These are phyloP conservation scores for Candida rishiriensis DNA, from an alignment of 805 yeast species.

Conservation along the genomic window DNA sequence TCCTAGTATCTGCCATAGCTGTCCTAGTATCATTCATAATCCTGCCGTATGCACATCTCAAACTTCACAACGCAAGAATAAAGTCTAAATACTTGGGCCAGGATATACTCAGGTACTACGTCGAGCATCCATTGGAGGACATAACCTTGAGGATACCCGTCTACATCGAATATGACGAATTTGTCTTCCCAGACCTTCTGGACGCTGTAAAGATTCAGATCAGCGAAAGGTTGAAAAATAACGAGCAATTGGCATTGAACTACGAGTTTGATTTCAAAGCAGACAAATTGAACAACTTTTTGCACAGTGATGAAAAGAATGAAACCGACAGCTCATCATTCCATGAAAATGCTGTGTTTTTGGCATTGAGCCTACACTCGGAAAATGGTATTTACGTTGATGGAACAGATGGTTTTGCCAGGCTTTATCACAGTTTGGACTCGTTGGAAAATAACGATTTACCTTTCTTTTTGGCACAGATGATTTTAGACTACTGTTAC, in stretches of 20 bases:
- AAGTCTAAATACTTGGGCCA: slow-evolving; percentile 9
- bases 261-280: slow-evolving; percentile 19
- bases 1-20: no score
- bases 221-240: slow-evolving; percentile 33
- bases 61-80: slow-evolving; percentile 2
- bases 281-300: slow-evolving; percentile 8
- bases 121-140: slow-evolving; percentile 38
- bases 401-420: slow-evolving; percentile 19
- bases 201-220: slow-evolving; percentile 49
- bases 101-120: slow-evolving; percentile 14
- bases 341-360: slow-evolving; percentile 15
- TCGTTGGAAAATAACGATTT: slow-evolving; percentile 44
- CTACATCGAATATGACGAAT: slow-evolving; percentile 37
- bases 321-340: slow-evolving; percentile 4
- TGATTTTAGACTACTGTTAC: slow-evolving; percentile 28
- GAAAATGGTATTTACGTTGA: slow-evolving; percentile 27
- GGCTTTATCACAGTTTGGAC: slow-evolving; percentile 31
- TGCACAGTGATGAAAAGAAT: not conserved
- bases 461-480: slow-evolving; percentile 45
- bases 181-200: slow-evolving; percentile 58
- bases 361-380: slow-evolving; percentile 15
- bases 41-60: not conserved
- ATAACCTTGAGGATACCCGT: slow-evolving; percentile 40
- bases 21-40: no score
- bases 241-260: slow-evolving; percentile 14